phyloP scores from a whole-genome alignment of 2,329 filamentous ascomycete genomes.

The Aspergillus transmontanensis region DNA sequence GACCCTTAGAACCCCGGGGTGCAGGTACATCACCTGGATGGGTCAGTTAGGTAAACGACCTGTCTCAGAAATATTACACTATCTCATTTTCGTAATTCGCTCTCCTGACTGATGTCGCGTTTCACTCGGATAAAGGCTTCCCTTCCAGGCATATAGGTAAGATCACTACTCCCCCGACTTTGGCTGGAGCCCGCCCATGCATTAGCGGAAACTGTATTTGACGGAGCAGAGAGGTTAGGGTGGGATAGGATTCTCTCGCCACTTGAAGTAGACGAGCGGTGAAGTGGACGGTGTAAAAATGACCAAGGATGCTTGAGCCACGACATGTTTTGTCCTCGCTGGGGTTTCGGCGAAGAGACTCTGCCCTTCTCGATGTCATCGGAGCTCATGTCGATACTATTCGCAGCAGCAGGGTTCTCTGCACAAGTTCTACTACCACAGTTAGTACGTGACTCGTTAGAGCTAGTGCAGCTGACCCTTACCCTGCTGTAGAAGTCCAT shows the following conservation, averaged over 20 bases:
- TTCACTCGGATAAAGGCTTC: slow-evolving; percentile 34
- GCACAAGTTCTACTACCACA: slow-evolving; percentile 8
- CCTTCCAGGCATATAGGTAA: slow-evolving; percentile 10
- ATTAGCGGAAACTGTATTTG: slow-evolving; percentile 32
- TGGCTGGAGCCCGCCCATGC: slow-evolving; percentile 34
- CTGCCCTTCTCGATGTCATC: slow-evolving; percentile 28
- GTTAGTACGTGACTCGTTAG: slow-evolving; percentile 1
- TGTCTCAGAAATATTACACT: not conserved
- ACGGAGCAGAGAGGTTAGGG: slow-evolving; percentile 20
- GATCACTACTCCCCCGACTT: slow-evolving; percentile 28
- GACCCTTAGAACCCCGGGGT: not conserved
- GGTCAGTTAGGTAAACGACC: not conserved
- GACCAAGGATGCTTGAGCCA: slow-evolving; percentile 19
- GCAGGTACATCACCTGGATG: not conserved
- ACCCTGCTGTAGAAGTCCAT: slow-evolving; percentile 23
- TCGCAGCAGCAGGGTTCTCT: slow-evolving; percentile 8
- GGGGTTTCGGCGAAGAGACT: not conserved
- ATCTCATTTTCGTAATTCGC: slow-evolving; percentile 27
- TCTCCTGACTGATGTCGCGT: slow-evolving; percentile 38
- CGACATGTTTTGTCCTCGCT: slow-evolving; percentile 1
- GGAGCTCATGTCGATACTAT: slow-evolving; percentile 3
- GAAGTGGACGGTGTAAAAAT: slow-evolving; percentile 17
- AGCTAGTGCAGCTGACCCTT: not conserved
- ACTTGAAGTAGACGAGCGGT: not conserved
- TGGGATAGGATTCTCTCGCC: slow-evolving; percentile 16